Evolutionary conservation across 805 yeast genomes (phyloP).

Genomic region (Ogataea salicorniae): DNA sequence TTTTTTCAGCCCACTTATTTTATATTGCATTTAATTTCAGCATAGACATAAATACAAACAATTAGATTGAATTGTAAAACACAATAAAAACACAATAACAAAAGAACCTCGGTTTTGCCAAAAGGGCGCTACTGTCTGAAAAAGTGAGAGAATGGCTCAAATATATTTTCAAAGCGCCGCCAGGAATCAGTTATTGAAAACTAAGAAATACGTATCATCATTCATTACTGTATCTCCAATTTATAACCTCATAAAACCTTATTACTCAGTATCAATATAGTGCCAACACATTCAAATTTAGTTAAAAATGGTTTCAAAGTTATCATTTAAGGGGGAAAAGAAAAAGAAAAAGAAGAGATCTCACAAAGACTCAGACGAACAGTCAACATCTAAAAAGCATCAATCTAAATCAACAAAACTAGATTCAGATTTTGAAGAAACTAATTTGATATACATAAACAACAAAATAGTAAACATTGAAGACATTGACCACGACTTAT

Average conservation of each 20-base stretch:
- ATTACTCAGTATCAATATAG: too few relatives aligned
- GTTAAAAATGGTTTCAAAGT: constrained; percentile 27
- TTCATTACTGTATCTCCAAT: neutral
- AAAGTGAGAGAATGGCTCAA: too few relatives aligned
- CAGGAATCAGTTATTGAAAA: too few relatives aligned
- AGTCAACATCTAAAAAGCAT: neutral
- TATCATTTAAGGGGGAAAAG: constrained; percentile 29
- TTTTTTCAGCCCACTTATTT: neutral
- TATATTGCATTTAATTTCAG: neutral
- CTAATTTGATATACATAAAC: constrained; percentile 20
- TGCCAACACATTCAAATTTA: too few relatives aligned
- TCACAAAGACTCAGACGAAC: neutral
- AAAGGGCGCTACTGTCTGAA: too few relatives aligned
- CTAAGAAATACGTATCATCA: too few relatives aligned
- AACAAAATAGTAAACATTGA: constrained; percentile 13
- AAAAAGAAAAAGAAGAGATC: constrained; percentile 14
- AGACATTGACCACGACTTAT: constrained; percentile 12
- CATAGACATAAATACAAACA: too few relatives aligned
- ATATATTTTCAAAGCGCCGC: too few relatives aligned
- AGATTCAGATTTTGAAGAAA: neutral
- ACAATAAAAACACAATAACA: too few relatives aligned
- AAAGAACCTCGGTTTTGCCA: too few relatives aligned
- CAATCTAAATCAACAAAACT: neutral
- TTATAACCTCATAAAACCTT: too few relatives aligned
- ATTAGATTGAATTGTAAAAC: too few relatives aligned